Evolutionary conservation across 495 filamentous ascomycete species (phyloP).

Genomic region (Penicillium canariense): DNA sequence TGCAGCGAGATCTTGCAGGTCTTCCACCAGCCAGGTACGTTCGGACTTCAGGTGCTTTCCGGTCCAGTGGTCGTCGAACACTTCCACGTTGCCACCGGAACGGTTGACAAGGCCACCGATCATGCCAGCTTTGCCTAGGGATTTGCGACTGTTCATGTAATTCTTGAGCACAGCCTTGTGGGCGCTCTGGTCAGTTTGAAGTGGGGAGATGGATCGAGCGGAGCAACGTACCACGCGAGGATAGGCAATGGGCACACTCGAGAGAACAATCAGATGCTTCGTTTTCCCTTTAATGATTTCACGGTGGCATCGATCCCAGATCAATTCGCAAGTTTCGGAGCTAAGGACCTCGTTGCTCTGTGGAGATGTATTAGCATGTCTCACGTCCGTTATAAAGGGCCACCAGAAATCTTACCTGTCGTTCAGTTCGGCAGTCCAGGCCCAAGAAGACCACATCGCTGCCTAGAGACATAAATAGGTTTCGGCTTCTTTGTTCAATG

Average conservation of each 20-base stretch:
- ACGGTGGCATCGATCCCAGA: slow-evolving; percentile 77
- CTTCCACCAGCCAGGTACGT: slow-evolving; percentile 80
- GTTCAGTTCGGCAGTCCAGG: slow-evolving; percentile 87
- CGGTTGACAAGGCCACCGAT: slow-evolving; percentile 81
- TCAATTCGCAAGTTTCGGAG: slow-evolving; percentile 73
- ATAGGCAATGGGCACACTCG: slow-evolving; percentile 89
- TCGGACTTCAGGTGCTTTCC: slow-evolving; percentile 90
- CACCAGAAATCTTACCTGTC: slow-evolving; percentile 51
- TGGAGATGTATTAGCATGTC: slow-evolving; percentile 4
- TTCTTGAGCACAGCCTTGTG: slow-evolving; percentile 63
- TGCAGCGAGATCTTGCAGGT: slow-evolving; percentile 84
- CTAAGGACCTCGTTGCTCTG: slow-evolving; percentile 74
- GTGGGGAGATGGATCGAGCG: slow-evolving; percentile 29
- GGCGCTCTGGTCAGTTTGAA: slow-evolving; percentile 6
- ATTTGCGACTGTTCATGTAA: slow-evolving; percentile 81
- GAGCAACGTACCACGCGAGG: slow-evolving; percentile 68
- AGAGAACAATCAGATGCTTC: slow-evolving; percentile 82
- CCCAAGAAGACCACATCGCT: slow-evolving; percentile 76
- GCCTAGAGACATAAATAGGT: slow-evolving; percentile 81
- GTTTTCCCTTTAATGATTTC: slow-evolving; percentile 82
- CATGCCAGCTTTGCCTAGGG: slow-evolving; percentile 76
- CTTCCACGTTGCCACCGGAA: slow-evolving; percentile 89
- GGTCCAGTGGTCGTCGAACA: slow-evolving; percentile 97
- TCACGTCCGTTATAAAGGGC: neutral
- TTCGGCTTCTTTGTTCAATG: slow-evolving; percentile 81